Percentiles rank a stretch among this genome's conserved stretches.
phyloP scores from a whole-genome alignment of 2,329 filamentous ascomycete species.

The Aureobasidium sp. region DNA sequence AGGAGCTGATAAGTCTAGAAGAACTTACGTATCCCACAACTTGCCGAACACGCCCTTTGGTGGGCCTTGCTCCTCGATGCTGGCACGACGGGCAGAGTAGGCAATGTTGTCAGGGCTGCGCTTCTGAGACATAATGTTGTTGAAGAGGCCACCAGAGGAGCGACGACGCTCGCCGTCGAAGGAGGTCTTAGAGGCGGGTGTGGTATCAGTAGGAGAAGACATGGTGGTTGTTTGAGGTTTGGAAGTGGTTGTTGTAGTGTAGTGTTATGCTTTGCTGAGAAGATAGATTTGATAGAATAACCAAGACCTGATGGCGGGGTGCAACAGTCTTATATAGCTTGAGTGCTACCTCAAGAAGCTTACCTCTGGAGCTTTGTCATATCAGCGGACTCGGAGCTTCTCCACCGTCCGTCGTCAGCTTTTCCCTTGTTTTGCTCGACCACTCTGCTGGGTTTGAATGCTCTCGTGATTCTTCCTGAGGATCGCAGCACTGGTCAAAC shows the following conservation, averaged over 20 bases:
- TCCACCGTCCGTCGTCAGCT: neutral
- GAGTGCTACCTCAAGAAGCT: slow-evolving; percentile 1
- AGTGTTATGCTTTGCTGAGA: neutral
- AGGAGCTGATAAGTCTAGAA: too few species aligned
- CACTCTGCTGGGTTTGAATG: neutral
- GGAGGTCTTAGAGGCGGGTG: neutral
- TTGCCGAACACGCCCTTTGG: slow-evolving; percentile 14
- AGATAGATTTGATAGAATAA: neutral
- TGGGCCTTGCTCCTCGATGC: slow-evolving; percentile 13
- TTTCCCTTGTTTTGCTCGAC: neutral
- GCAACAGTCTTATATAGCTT: slow-evolving; percentile 5
- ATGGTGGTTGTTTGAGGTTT: neutral
- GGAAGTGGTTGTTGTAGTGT: neutral
- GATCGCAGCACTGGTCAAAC: slow-evolving; percentile 4
- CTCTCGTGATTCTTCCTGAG: slow-evolving; percentile 9
- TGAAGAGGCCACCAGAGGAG: slow-evolving; percentile 14
- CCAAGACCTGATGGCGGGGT: neutral
- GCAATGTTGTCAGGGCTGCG: slow-evolving; percentile 14
- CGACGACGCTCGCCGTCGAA: slow-evolving; percentile 11
- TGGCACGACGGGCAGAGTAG: slow-evolving; percentile 14
- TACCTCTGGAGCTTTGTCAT: neutral
- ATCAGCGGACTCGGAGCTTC: neutral
- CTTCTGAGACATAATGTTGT: slow-evolving; percentile 15
- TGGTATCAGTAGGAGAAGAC: slow-evolving; percentile 13
- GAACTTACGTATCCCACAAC: slow-evolving; percentile 15